Evolutionary conservation across 1,284 basidiomycete genomes (phyloP), one percentile per base, ranked within the genome.

Genomic region (Trametes sp.): DNA sequence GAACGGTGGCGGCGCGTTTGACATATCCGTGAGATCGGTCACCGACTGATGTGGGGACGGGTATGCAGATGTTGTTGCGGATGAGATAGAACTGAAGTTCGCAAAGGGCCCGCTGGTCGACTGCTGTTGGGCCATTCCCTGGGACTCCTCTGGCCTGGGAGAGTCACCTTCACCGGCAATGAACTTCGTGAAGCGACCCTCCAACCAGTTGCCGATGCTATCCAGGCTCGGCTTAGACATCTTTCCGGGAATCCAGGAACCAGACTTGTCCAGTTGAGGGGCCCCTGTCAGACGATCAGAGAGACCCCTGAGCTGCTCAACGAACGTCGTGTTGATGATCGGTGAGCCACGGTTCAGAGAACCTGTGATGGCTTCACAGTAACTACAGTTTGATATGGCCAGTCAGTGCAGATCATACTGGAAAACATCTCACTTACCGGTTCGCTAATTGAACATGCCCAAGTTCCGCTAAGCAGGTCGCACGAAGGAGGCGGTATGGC

Each of bases 131-230:
- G 75, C 72, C 21, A 71, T 64, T 16, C 82, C 79, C 28, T 81
- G 77, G 24, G 75, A 77, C 9, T 78, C 72, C 21, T 76, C 73
- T 9, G 80, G 76, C 13, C 79, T 75, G 4, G 80, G 74, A 31
- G 88, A 87, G 24, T 83, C 82, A 42, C 80, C 85, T 61, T 97
- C 95, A 2, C 96, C 98, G 14, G 96, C 95, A 65, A 99, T 97
- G 70, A 99, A 93, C 75, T 98, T 98, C 31, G 95, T 96, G 69
- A 99, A 88, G 14, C 93, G 87, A n/a, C 93, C 93, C 76, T 97
- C 97, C 28, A 99, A 84, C 87, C 95, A 98, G 57, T 90, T 92
- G 57, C 97, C 94, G 51, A 99, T 87, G 49, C 91, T 92, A 72
- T 98, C 96, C 55, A 98, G 82, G 62, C 94, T 98, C 0, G 96